Evolutionary conservation across 1,139 yeast species (phyloP).

Genomic region (Yamadazyma kanchanaburiensis): DNA sequence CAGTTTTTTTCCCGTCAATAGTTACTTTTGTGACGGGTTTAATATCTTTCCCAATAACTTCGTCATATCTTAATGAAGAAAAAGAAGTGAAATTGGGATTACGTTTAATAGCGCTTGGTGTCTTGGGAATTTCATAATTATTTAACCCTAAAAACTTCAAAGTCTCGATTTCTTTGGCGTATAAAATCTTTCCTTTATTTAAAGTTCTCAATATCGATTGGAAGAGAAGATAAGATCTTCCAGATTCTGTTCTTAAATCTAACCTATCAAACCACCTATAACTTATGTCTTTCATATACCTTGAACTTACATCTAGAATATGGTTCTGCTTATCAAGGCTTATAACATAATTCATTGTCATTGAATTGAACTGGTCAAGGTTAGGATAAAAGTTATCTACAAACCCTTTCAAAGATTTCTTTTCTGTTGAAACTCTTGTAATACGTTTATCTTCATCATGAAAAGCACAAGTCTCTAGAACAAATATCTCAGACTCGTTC

Average conservation of each 20-base stretch:
- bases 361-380: constrained; percentile 23
- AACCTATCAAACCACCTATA: constrained; percentile 30
- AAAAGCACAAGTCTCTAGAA: constrained; percentile 31
- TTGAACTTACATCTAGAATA: constrained; percentile 29
- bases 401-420: constrained; percentile 7
- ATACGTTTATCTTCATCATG: constrained; percentile 29
- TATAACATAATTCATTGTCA: constrained; percentile 35
- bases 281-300: constrained; percentile 34
- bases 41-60: constrained; percentile 16
- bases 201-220: constrained; percentile 22
- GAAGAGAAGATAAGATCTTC: constrained; percentile 24
- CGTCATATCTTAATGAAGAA: constrained; percentile 29
- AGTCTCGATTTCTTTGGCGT: constrained; percentile 19
- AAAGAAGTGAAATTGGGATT: constrained; percentile 28
- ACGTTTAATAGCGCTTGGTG: constrained; percentile 26
- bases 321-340: constrained; percentile 17
- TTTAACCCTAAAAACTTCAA: constrained; percentile 21
- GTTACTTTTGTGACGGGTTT: constrained; percentile 15
- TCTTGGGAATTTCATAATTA: constrained; percentile 25
- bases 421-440: constrained; percentile 12
- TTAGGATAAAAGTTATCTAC: constrained; percentile 23
- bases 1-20: constrained; percentile 14
- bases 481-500: constrained; percentile 21
- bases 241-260: constrained; percentile 30
- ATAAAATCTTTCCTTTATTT: constrained; percentile 13